phyloP scores from a whole-genome alignment of 768 basidiomycete genomes.

The Lactifluus subvellereus region DNA sequence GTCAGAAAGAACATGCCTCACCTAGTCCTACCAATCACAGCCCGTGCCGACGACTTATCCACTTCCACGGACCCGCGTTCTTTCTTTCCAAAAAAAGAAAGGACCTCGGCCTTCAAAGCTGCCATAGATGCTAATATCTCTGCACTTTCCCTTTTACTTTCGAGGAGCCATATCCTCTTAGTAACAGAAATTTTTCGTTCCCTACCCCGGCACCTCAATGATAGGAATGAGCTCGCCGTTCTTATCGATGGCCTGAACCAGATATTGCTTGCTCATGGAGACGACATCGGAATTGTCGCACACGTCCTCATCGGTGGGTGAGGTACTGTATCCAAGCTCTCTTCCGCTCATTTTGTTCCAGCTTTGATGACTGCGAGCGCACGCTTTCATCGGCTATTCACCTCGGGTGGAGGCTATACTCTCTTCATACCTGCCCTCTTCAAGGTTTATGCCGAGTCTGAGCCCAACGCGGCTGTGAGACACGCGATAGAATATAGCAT shows the following conservation, averaged over 20 bases:
- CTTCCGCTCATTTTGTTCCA: conserved; percentile 26
- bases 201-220: conserved; percentile 65
- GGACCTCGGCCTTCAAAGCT: neutral
- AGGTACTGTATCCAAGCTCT: neutral
- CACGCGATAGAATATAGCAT: conserved; percentile 65
- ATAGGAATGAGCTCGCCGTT: conserved; percentile 58
- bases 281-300: conserved; percentile 71
- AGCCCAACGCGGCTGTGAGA: conserved; percentile 50
- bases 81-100: conserved; percentile 16
- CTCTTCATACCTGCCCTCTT: conserved; percentile 70
- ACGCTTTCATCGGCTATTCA: conserved; percentile 70
- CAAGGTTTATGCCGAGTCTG: conserved; percentile 62
- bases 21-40: conserved; percentile 51
- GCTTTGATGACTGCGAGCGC: conserved; percentile 72
- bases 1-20: conserved; percentile 59
- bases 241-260: conserved; percentile 68
- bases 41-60: conserved; percentile 10
- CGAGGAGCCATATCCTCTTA: conserved; percentile 63
- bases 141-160: conserved; percentile 53
- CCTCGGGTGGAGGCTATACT: conserved; percentile 62
- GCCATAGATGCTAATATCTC: conserved; percentile 28
- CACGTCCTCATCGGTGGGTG: conserved; percentile 64
- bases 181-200: conserved; percentile 66
- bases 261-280: conserved; percentile 59
- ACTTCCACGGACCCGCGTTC: conserved; percentile 16